These are phyloP conservation scores for Coleophoma eucalyptorum DNA, from an alignment of 2,329 filamentous ascomycete species.

Conservation along the genomic window DNA sequence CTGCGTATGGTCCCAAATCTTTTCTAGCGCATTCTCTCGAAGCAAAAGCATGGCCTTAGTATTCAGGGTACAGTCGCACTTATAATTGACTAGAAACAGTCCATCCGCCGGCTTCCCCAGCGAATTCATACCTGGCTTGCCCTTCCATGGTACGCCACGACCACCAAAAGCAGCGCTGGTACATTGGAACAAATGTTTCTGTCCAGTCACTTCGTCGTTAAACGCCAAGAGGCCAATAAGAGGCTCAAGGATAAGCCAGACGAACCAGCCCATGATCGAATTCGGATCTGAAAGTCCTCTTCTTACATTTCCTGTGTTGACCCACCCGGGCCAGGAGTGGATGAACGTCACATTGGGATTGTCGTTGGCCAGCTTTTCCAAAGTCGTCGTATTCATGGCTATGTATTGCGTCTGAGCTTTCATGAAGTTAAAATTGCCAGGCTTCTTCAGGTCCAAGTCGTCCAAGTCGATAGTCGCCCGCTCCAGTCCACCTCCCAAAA, in stretches of 20 bases:
- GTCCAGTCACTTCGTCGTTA: slow-evolving; percentile 28
- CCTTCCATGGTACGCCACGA: slow-evolving; percentile 28
- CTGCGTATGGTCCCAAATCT: slow-evolving; percentile 30
- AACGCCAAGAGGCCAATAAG: slow-evolving; percentile 25
- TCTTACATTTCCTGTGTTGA: slow-evolving; percentile 32
- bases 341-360: slow-evolving; percentile 37
- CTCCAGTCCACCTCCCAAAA: slow-evolving; percentile 48
- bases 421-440: slow-evolving; percentile 26
- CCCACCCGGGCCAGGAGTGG: slow-evolving; percentile 31
- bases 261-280: slow-evolving; percentile 24
- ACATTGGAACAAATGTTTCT: slow-evolving; percentile 30
- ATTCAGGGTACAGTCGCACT: slow-evolving; percentile 28
- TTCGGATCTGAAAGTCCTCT: slow-evolving; percentile 27
- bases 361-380: slow-evolving; percentile 39
- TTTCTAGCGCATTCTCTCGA: slow-evolving; percentile 24
- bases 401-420: slow-evolving; percentile 38
- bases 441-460: slow-evolving; percentile 35
- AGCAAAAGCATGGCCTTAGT: slow-evolving; percentile 23
- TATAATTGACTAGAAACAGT: slow-evolving; percentile 30
- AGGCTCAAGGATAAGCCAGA: slow-evolving; percentile 29
- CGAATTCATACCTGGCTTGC: slow-evolving; percentile 26
- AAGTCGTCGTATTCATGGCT: slow-evolving; percentile 42
- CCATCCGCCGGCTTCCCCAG: slow-evolving; percentile 20
- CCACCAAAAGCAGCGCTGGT: slow-evolving; percentile 33
- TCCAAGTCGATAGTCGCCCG: slow-evolving; percentile 34